A percentile compares a stretch with the other conserved stretches of the same genome.
Conservation (phyloP, 225 moss, liverwort and hornwort species). For the Polytrichum formosum region DNA sequence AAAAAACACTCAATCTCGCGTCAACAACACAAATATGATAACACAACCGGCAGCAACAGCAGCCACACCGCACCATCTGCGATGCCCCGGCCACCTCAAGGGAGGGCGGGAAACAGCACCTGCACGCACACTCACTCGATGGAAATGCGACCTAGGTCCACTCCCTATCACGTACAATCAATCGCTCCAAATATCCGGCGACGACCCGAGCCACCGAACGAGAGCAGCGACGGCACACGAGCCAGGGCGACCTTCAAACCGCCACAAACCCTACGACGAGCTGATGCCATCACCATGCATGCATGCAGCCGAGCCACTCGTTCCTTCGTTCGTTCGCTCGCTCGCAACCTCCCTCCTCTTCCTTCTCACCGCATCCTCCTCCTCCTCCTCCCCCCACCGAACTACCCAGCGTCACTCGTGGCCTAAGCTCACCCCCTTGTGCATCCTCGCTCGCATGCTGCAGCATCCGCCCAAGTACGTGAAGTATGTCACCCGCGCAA, state of each 20-base stretch:
- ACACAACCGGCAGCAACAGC: background rate
- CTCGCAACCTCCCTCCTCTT: no score
- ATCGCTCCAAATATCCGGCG: background rate
- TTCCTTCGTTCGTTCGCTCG: no score
- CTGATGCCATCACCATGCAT: background rate
- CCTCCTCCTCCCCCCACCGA: background rate
- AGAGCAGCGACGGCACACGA: background rate
- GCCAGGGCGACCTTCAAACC: slow-evolving; percentile 1
- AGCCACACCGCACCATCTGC: background rate
- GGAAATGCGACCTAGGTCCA: background rate
- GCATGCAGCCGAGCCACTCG: background rate
- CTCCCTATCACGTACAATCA: background rate
- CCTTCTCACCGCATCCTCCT: background rate
- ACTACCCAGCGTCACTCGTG: background rate
- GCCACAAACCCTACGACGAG: background rate
- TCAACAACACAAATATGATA: background rate
- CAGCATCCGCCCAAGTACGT: background rate
- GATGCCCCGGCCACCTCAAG: background rate
- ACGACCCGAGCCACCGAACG: background rate
- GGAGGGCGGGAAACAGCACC: background rate
- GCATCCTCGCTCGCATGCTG: background rate
- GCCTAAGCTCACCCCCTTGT: background rate
- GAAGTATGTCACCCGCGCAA: background rate
- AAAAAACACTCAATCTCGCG: background rate
- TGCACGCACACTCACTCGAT: background rate